Evolutionary conservation across 768 basidiomycete species (phyloP).

Genomic region (Naganishia kalamii): DNA sequence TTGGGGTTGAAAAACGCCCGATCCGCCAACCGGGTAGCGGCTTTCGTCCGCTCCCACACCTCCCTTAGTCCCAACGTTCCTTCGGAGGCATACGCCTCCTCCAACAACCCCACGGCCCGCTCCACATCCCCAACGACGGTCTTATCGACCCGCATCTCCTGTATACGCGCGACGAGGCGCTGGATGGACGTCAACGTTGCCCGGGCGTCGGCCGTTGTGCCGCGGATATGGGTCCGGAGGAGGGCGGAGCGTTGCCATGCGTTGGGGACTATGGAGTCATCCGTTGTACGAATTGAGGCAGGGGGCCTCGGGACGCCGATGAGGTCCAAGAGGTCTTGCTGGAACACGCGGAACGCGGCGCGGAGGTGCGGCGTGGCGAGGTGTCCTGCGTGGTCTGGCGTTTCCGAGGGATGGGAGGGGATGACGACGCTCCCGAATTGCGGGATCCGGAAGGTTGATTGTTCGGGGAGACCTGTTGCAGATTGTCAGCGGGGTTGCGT

Average conservation of each 20-base stretch:
- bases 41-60: constrained; percentile 13
- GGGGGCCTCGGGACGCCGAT: constrained; percentile 70
- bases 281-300: background rate
- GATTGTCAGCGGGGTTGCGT: background rate
- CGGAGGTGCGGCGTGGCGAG: background rate
- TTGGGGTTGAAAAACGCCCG: constrained; percentile 94
- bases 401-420: constrained; percentile 21
- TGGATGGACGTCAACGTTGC: constrained; percentile 77
- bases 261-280: constrained; percentile 47
- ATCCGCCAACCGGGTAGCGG: constrained; percentile 33
- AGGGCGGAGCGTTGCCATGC: constrained; percentile 77
- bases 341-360: constrained; percentile 33
- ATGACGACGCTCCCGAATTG: constrained; percentile 90
- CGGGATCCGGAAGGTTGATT: constrained; percentile 70
- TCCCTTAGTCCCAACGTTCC: background rate
- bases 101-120: constrained; percentile 54
- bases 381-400: background rate
- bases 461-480: background rate
- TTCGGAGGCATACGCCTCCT: background rate
- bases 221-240: constrained; percentile 60
- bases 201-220: constrained; percentile 62
- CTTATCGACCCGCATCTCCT: constrained; percentile 82
- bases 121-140: constrained; percentile 69
- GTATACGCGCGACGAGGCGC: constrained; percentile 73
- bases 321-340: constrained; percentile 67